A percentile compares a stretch with the other conserved stretches of the same genome.
phyloP scores from a whole-genome alignment of 1,139 yeast species.

The Eremothecium gossypii region DNA sequence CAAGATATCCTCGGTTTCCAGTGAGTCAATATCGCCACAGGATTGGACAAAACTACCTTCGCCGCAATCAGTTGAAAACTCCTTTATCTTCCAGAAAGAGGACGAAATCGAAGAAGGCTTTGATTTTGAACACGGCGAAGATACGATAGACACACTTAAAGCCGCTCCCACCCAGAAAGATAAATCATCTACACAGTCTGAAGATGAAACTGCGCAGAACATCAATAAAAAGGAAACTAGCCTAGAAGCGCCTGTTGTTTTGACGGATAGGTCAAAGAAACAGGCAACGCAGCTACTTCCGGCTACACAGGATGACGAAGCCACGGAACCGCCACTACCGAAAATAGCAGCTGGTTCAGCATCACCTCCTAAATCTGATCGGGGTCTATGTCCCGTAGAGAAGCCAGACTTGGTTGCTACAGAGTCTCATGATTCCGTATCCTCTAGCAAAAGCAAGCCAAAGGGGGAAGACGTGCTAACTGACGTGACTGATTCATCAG shows the following conservation, averaged over 20 bases:
- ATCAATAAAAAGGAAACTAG: too few species aligned
- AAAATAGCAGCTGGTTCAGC: too few species aligned
- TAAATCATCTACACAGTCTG: background rate
- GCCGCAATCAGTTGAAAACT: background rate
- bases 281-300: background rate
- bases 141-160: constrained; percentile 4
- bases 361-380: too few species aligned
- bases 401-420: background rate
- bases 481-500: background rate
- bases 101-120: constrained; percentile 9
- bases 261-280: background rate
- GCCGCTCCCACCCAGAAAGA: background rate
- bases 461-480: background rate
- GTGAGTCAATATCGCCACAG: constrained; percentile 1
- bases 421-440: background rate
- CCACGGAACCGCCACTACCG: too few species aligned
- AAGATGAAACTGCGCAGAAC: background rate
- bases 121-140: constrained; percentile 12
- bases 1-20: constrained; percentile 4
- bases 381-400: too few species aligned
- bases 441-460: background rate
- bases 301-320: too few species aligned
- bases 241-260: too few species aligned
- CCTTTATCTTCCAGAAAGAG: constrained; percentile 2
- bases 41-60: constrained; percentile 4